Evolutionary conservation across 345 rosid genomes (phyloP).

Genomic region (Nephelium lappaceum): DNA sequence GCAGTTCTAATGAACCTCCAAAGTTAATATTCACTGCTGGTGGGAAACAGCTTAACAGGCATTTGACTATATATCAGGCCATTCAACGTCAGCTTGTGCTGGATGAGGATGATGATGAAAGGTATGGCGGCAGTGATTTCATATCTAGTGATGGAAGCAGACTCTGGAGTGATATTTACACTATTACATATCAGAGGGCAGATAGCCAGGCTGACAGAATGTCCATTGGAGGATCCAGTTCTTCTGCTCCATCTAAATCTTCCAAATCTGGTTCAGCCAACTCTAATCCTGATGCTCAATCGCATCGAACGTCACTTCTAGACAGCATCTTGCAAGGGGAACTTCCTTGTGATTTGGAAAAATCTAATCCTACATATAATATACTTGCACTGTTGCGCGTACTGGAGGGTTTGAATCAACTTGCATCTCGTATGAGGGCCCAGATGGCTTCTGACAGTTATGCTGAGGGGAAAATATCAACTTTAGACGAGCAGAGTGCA

Average conservation of each 20-base stretch:
- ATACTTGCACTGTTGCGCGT: slow-evolving; percentile 85
- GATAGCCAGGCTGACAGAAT: slow-evolving; percentile 75
- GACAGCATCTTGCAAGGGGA: slow-evolving; percentile 94
- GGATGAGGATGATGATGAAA: slow-evolving; percentile 93
- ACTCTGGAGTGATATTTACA: slow-evolving; percentile 86
- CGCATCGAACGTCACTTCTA: slow-evolving; percentile 62
- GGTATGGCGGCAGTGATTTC: slow-evolving; percentile 79
- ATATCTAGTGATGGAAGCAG: slow-evolving; percentile 89
- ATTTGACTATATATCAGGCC: slow-evolving; percentile 98
- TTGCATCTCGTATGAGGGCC: slow-evolving; percentile 81
- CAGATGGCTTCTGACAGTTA: slow-evolving; percentile 61
- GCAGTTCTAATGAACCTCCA: slow-evolving; percentile 76
- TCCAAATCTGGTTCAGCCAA: slow-evolving; percentile 50
- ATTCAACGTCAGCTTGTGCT: slow-evolving; percentile 89
- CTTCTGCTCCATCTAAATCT: slow-evolving; percentile 52
- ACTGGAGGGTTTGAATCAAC: slow-evolving; percentile 91
- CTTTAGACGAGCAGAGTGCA: slow-evolving; percentile 56
- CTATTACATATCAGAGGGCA: slow-evolving; percentile 85
- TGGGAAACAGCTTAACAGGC: slow-evolving; percentile 89
- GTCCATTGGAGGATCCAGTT: slow-evolving; percentile 66
- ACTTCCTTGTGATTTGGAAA: slow-evolving; percentile 94
- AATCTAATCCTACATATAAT: slow-evolving; percentile 86
- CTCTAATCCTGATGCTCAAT: slow-evolving; percentile 54
- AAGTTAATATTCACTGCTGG: slow-evolving; percentile 81
- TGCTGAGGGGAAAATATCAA: slow-evolving; percentile 66